Evolutionary conservation across 2,329 filamentous ascomycete species (phyloP).

Genomic region (Fusarium sp.): DNA sequence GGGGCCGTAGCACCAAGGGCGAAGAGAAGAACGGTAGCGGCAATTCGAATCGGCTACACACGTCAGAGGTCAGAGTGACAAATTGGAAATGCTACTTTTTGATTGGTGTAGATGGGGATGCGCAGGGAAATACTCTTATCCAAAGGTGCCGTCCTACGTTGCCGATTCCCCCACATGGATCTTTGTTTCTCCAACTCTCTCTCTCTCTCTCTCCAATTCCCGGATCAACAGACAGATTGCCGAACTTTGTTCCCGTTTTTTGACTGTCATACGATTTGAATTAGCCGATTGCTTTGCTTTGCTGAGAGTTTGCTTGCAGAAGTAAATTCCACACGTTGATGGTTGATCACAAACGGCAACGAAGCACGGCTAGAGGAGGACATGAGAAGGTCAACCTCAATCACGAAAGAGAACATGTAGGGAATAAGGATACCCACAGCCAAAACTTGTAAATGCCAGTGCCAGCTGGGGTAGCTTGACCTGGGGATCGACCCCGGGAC

Average conservation of each 20-base stretch:
- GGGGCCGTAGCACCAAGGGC: constrained; percentile 23
- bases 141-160: constrained; percentile 23
- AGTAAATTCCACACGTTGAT: neutral
- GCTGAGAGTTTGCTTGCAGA: too few relatives aligned
- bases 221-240: constrained; percentile 29
- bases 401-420: too few relatives aligned
- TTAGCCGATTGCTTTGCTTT: neutral
- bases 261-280: constrained; percentile 21
- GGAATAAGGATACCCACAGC: too few relatives aligned
- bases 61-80: constrained; percentile 18
- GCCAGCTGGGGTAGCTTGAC: neutral
- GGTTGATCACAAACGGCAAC: neutral
- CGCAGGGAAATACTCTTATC: constrained; percentile 34
- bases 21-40: constrained; percentile 21
- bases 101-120: neutral
- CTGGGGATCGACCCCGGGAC: neutral
- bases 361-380: too few relatives aligned
- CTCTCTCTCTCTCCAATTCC: constrained; percentile 8
- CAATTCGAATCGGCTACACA: constrained; percentile 35
- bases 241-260: constrained; percentile 15
- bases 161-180: constrained; percentile 19
- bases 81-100: constrained; percentile 17
- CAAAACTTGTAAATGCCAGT: too few relatives aligned
- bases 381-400: too few relatives aligned
- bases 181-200: constrained; percentile 33